phyloP scores from a whole-genome alignment of 2,329 filamentous ascomycete species.

The Dactylonectria estremocensis region DNA sequence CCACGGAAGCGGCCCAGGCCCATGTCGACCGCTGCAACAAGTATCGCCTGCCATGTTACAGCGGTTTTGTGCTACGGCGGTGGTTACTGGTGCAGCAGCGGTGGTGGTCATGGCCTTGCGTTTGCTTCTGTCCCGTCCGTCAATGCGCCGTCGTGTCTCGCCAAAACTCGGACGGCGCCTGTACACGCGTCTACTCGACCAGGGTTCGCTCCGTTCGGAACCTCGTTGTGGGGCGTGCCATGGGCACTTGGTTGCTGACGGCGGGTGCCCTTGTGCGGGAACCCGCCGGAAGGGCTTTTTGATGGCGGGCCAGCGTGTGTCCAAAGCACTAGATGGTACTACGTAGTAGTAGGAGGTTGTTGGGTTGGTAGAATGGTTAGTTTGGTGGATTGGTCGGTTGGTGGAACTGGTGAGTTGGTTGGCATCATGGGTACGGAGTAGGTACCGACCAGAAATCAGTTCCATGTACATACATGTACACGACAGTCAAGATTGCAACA shows the following conservation, averaged over 20 bases:
- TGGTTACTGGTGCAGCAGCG: constrained; percentile 36
- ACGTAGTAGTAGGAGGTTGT: not conserved
- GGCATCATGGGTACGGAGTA: not conserved
- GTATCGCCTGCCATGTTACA: constrained; percentile 38
- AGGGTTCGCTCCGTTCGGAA: constrained; percentile 34
- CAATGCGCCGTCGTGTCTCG: constrained; percentile 44
- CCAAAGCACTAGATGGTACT: not conserved
- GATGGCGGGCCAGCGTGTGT: not conserved
- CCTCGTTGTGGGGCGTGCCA: constrained; percentile 32
- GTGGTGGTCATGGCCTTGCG: constrained; percentile 22
- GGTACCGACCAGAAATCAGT: constrained; percentile 9
- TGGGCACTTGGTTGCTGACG: constrained; percentile 21
- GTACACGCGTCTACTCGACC: constrained; percentile 33
- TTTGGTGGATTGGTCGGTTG: not conserved
- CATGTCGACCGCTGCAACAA: constrained; percentile 37
- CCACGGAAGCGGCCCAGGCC: constrained; percentile 18
- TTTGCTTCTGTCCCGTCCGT: constrained; percentile 39
- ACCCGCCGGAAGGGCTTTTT: constrained; percentile 22
- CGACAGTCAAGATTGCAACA: constrained; percentile 26
- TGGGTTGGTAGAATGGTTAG: not conserved
- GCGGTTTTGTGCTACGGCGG: constrained; percentile 40
- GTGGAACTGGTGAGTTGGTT: too few relatives aligned
- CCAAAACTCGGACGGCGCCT: constrained; percentile 42
- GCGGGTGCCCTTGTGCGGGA: constrained; percentile 25
- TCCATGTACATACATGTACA: constrained; percentile 13